These are phyloP conservation scores for Alternaria sp. DNA, from an alignment of 2,329 filamentous ascomycete genomes.

Conservation along the genomic window DNA sequence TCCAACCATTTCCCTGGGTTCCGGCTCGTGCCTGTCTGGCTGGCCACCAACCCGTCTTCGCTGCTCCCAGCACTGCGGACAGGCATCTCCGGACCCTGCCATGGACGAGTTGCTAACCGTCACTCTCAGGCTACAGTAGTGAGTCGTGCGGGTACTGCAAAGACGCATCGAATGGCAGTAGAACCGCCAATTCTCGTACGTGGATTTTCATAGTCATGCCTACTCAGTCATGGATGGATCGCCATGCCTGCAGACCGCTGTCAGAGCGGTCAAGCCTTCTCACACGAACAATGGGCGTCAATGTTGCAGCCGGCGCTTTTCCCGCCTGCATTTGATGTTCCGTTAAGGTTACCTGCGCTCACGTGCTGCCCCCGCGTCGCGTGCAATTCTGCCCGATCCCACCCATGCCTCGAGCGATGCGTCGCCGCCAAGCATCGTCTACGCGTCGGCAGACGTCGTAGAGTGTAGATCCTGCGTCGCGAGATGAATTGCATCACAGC, in stretches of 20 bases:
- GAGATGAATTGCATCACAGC: not conserved
- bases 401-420: slow-evolving; percentile 13
- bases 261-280: slow-evolving; percentile 15
- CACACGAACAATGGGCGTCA: slow-evolving; percentile 5
- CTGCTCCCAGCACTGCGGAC: slow-evolving; percentile 5
- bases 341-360: slow-evolving; percentile 34
- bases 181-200: slow-evolving; percentile 58
- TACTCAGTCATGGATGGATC: slow-evolving; percentile 8
- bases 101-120: slow-evolving; percentile 25
- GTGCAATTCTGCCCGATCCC: slow-evolving; percentile 9
- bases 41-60: slow-evolving; percentile 32
- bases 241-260: slow-evolving; percentile 29
- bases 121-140: slow-evolving; percentile 53
- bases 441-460: not conserved
- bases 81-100: slow-evolving; percentile 11
- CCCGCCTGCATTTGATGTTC: slow-evolving; percentile 29
- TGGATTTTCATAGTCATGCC: slow-evolving; percentile 25
- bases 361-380: slow-evolving; percentile 31
- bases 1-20: slow-evolving; percentile 46
- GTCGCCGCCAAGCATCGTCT: slow-evolving; percentile 24
- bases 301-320: slow-evolving; percentile 10
- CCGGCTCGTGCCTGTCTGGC: slow-evolving; percentile 47
- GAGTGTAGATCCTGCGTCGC: not conserved
- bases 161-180: slow-evolving; percentile 53
- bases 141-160: slow-evolving; percentile 61